Conservation (phyloP, 306 rosid genomes). For the Astragalus membranaceus region DNA sequence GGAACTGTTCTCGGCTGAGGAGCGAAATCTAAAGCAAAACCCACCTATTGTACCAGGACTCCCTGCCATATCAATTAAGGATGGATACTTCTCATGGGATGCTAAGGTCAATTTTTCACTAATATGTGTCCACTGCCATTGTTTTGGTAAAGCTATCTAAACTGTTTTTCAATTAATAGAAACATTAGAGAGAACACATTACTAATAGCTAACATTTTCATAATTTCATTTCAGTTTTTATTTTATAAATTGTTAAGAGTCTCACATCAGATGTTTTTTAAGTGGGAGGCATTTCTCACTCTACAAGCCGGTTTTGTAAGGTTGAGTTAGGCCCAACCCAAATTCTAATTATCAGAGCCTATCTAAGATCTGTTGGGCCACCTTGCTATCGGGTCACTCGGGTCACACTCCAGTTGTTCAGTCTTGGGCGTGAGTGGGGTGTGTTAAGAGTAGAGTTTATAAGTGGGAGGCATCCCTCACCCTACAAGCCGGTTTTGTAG, state of each 20-base stretch:
- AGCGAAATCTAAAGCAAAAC: conserved; percentile 51
- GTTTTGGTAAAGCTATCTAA: neutral
- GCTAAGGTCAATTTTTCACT: conserved; percentile 41
- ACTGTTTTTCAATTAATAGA: neutral
- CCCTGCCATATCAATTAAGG: conserved; percentile 66
- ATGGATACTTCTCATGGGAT: conserved; percentile 87
- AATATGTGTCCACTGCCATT: neutral
- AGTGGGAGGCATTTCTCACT: conserved; percentile 70
- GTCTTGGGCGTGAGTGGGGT: too few species aligned
- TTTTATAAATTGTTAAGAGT: conserved; percentile 46
- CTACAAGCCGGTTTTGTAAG: too few species aligned
- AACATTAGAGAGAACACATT: neutral
- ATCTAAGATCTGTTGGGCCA: too few species aligned
- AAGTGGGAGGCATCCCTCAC: too few species aligned
- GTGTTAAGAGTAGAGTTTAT: too few species aligned
- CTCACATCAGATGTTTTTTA: conserved; percentile 72
- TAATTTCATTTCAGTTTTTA: neutral
- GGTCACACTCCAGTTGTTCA: too few species aligned
- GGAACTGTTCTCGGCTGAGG: conserved; percentile 65
- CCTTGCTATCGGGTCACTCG: too few species aligned
- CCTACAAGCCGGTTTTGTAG: too few species aligned
- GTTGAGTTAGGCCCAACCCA: too few species aligned
- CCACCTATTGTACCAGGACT: conserved; percentile 58
- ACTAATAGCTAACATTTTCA: neutral
- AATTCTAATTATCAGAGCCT: too few species aligned